These are phyloP conservation scores for Penicillium crustosum DNA, from an alignment of 2,329 filamentous ascomycete species.

Conservation along the genomic window DNA sequence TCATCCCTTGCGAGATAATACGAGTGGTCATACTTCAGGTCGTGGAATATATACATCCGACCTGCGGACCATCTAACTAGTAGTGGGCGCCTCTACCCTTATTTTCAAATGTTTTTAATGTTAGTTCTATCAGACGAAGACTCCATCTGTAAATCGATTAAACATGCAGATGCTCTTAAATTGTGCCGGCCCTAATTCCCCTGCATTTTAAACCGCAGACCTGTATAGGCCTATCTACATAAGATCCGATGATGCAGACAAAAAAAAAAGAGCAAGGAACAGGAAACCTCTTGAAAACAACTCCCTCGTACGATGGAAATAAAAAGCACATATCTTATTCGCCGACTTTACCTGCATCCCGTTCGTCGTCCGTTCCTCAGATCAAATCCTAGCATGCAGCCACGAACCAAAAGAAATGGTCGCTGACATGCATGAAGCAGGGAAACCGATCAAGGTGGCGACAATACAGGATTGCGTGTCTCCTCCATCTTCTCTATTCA, in stretches of 20 bases:
- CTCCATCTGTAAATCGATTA: not conserved
- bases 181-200: slow-evolving; percentile 4
- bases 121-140: not conserved
- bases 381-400: slow-evolving; percentile 5
- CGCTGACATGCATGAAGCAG: slow-evolving; percentile 11
- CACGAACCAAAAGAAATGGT: not conserved
- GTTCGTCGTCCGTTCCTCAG: slow-evolving; percentile 15
- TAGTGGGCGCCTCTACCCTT: not conserved
- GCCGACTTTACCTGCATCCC: slow-evolving; percentile 27
- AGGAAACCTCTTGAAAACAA: slow-evolving; percentile 31
- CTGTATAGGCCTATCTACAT: slow-evolving; percentile 28
- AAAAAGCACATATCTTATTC: slow-evolving; percentile 30
- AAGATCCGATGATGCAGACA: slow-evolving; percentile 21
- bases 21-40: not conserved
- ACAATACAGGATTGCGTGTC: slow-evolving; percentile 18
- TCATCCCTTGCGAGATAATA: not conserved
- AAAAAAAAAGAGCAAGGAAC: slow-evolving; percentile 23
- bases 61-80: too few species aligned
- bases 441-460: slow-evolving; percentile 18
- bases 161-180: slow-evolving; percentile 11
- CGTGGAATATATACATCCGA: not conserved
- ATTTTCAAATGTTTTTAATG: not conserved
- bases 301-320: slow-evolving; percentile 35
- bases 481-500: slow-evolving; percentile 33
- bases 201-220: slow-evolving; percentile 21